Percentiles rank a stretch among this genome's conserved stretches.
Evolutionary conservation across 2,329 filamentous ascomycete species (phyloP).

Genomic region (Magnaporthiopsis incrustans): DNA sequence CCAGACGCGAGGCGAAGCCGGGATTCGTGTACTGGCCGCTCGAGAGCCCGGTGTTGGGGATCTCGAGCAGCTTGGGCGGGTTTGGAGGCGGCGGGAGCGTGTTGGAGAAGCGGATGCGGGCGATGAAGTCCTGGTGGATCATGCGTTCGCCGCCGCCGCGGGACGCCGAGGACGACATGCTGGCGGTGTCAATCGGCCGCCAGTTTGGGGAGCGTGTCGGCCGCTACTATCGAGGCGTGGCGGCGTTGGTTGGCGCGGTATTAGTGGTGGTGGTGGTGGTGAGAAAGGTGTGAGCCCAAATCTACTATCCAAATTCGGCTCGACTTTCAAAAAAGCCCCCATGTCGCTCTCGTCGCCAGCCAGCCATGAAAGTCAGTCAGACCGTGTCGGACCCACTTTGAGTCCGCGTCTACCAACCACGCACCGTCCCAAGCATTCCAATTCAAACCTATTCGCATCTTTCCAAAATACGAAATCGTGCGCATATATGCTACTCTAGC

Average conservation of each 20-base stretch:
- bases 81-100: conserved; percentile 88
- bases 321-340: neutral
- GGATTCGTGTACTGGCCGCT: conserved; percentile 85
- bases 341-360: neutral
- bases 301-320: neutral
- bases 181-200: conserved; percentile 4
- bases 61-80: conserved; percentile 92
- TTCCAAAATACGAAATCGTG: neutral
- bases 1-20: conserved; percentile 80
- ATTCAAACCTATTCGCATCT: too few species aligned
- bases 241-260: neutral
- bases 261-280: neutral
- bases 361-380: neutral
- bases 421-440: too few species aligned
- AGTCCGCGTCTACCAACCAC: neutral
- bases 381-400: neutral
- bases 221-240: neutral
- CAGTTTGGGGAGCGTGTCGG: neutral
- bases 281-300: conserved; percentile 3
- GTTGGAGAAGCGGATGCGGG: conserved; percentile 91
- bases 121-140: conserved; percentile 93
- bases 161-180: conserved; percentile 34
- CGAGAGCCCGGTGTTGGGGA: conserved; percentile 84
- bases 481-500: neutral
- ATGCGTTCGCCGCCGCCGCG: conserved; percentile 45